These are phyloP conservation scores for Phytophthora tentaculata DNA, from an alignment of 352 stramenopile species.

Conservation along the genomic window DNA sequence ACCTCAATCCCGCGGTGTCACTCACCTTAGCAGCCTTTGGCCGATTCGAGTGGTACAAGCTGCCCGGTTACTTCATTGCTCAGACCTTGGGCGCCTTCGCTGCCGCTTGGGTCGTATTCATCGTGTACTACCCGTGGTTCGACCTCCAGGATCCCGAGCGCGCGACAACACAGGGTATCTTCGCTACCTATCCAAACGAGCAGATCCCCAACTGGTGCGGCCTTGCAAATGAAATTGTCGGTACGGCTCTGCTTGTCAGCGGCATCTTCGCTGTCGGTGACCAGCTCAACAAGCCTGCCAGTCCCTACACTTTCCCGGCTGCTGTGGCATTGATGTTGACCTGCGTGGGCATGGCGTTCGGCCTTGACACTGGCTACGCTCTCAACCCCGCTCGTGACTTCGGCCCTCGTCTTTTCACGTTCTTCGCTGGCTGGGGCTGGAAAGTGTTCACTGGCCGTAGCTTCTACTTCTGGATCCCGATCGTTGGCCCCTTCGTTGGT, in stretches of 20 bases:
- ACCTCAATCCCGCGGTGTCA: conserved; percentile 70
- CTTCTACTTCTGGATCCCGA: conserved; percentile 51
- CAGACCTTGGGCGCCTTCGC: conserved; percentile 54
- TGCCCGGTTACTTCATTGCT: conserved; percentile 53
- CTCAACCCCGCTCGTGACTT: conserved; percentile 55
- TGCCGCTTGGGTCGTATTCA: conserved; percentile 47
- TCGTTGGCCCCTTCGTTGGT: conserved; percentile 45
- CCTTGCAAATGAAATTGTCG: conserved; percentile 51
- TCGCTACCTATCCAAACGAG: conserved; percentile 53
- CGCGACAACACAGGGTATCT: conserved; percentile 45
- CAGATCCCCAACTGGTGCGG: conserved; percentile 48
- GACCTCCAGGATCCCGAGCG: conserved; percentile 47
- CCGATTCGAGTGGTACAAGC: conserved; percentile 56
- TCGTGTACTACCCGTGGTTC: conserved; percentile 67
- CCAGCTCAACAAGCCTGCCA: conserved; percentile 47
- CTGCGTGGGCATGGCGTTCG: conserved; percentile 43
- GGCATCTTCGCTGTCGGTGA: conserved; percentile 53
- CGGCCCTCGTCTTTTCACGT: conserved; percentile 51
- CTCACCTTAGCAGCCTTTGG: conserved; percentile 51
- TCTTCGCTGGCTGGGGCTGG: conserved; percentile 48
- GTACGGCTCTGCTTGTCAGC: conserved; percentile 45
- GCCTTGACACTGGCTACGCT: conserved; percentile 44
- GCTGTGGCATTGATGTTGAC: conserved; percentile 43
- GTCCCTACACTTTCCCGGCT: conserved; percentile 37
- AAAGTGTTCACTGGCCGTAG: conserved; percentile 42